phyloP scores from a whole-genome alignment of 108 stramenopile genomes.

The Nitzschia inconspicua region DNA sequence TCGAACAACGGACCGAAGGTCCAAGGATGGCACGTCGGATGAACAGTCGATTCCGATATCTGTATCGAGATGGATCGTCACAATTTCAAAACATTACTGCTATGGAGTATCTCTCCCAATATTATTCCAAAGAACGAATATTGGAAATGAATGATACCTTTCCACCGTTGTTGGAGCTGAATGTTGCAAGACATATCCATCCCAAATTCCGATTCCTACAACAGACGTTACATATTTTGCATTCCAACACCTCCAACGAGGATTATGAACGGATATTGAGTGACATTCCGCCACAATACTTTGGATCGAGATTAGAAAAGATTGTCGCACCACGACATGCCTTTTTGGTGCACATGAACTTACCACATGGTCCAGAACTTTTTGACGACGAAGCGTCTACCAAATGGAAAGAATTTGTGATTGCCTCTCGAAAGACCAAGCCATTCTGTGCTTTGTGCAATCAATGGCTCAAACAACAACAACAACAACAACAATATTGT shows the following conservation, averaged over 20 bases:
- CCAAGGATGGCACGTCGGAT: conserved; percentile 69
- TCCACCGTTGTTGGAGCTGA: conserved; percentile 66
- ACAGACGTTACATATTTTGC: conserved; percentile 37
- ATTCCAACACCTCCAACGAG: not conserved
- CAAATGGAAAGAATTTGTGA: conserved; percentile 55
- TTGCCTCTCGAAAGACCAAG: conserved; percentile 59
- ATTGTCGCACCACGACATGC: conserved; percentile 80
- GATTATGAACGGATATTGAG: conserved; percentile 12
- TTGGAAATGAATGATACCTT: conserved; percentile 51
- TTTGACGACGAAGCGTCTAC: conserved; percentile 4
- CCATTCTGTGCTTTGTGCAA: conserved; percentile 77
- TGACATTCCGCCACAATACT: conserved; percentile 61
- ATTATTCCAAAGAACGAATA: conserved; percentile 54
- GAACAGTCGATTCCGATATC: conserved; percentile 73
- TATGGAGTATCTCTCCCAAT: conserved; percentile 48
- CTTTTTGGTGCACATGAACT: conserved; percentile 54
- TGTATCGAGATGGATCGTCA: conserved; percentile 58
- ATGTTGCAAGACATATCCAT: conserved; percentile 61
- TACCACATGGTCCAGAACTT: conserved; percentile 34
- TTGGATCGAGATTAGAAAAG: conserved; percentile 69
- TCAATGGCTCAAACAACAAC: conserved; percentile 36
- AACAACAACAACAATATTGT: conserved; percentile 7
- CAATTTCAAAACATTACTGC: conserved; percentile 27
- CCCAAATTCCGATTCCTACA: conserved; percentile 78
- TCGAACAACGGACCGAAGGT: conserved; percentile 58